Conservation (phyloP, 2,329 filamentous ascomycete species). For the Cladophialophora chaetospira region DNA sequence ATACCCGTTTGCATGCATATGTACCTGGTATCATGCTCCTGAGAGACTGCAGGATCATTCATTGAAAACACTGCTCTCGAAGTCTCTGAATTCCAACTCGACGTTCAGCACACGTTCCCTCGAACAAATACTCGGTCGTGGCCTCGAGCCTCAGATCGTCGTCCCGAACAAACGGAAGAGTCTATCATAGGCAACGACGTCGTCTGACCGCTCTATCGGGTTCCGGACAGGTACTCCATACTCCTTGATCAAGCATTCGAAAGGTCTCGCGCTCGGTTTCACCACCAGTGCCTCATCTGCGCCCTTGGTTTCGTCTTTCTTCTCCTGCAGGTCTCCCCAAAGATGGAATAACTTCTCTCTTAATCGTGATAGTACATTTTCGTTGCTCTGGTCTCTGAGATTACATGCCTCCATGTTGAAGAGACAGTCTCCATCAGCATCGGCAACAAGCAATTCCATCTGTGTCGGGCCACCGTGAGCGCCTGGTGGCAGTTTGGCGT, state of each 20-base stretch:
- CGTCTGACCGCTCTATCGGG: constrained; percentile 34
- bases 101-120: no score
- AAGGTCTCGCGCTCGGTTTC: constrained; percentile 56
- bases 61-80: no score
- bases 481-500: constrained; percentile 51
- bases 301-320: constrained; percentile 48
- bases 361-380: constrained; percentile 54
- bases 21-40: background rate
- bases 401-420: constrained; percentile 58
- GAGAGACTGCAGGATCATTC: background rate
- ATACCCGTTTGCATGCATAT: background rate
- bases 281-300: constrained; percentile 24
- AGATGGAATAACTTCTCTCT: constrained; percentile 72
- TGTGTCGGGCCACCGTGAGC: constrained; percentile 45
- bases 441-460: constrained; percentile 71
- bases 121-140: background rate
- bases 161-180: constrained; percentile 68
- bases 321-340: constrained; percentile 84
- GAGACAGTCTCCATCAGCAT: constrained; percentile 57
- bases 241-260: constrained; percentile 70
- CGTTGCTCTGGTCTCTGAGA: constrained; percentile 55
- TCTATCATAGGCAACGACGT: constrained; percentile 57
- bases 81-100: no score
- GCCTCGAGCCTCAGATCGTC: constrained; percentile 47
- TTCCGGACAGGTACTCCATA: constrained; percentile 59